A percentile compares a stretch with the other conserved stretches of the same genome.
Evolutionary conservation across 306 rosid genomes (phyloP).

Genomic region (Citrullus amarus): DNA sequence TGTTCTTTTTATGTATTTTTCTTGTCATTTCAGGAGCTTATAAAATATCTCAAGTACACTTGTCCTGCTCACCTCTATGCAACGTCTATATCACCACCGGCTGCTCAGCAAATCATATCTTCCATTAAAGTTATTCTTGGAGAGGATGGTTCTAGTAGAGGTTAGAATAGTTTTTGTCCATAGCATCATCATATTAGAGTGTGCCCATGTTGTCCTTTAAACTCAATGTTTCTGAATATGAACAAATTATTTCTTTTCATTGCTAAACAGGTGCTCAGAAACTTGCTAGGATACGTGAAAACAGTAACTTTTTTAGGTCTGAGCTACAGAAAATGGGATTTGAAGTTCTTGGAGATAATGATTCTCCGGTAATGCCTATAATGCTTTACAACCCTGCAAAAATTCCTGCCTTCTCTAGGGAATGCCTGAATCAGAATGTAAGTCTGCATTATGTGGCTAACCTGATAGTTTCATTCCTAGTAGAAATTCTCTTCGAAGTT

Average conservation of each 20-base stretch:
- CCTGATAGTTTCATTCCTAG: background rate
- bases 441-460: slow-evolving; percentile 17
- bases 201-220: background rate
- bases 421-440: slow-evolving; percentile 78
- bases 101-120: slow-evolving; percentile 83
- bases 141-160: slow-evolving; percentile 91
- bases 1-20: background rate
- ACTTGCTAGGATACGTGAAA: slow-evolving; percentile 70
- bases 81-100: slow-evolving; percentile 88
- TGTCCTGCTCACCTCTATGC: slow-evolving; percentile 95
- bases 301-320: slow-evolving; percentile 87
- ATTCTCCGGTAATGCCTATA: slow-evolving; percentile 86
- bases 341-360: slow-evolving; percentile 72
- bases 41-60: slow-evolving; percentile 55
- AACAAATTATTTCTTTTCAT: background rate
- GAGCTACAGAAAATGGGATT: slow-evolving; percentile 88
- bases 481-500: background rate
- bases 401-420: slow-evolving; percentile 93
- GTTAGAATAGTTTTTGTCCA: slow-evolving; percentile 19
- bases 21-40: slow-evolving; percentile 48
- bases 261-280: slow-evolving; percentile 60
- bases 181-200: background rate
- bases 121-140: slow-evolving; percentile 72
- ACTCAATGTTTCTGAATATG: background rate
- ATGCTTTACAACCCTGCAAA: slow-evolving; percentile 92